Evolutionary conservation across 768 basidiomycete genomes (phyloP).

Genomic region (Naganishia randhawae): DNA sequence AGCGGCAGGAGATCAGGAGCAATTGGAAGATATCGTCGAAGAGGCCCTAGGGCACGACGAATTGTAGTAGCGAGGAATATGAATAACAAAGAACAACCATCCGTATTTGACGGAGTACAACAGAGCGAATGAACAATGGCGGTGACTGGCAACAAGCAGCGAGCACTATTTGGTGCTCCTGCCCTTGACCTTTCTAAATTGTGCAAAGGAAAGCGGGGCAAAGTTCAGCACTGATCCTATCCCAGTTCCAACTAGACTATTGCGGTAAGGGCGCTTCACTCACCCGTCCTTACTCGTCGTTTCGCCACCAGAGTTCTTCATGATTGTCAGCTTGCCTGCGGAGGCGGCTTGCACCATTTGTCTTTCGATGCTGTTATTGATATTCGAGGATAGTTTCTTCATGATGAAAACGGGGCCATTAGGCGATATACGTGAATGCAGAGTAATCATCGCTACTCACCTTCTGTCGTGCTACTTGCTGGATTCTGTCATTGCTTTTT

Average conservation of each 20-base stretch:
- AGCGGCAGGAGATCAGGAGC: slow-evolving; percentile 18
- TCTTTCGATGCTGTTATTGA: slow-evolving; percentile 83
- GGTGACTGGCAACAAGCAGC: background rate
- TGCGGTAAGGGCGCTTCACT: background rate
- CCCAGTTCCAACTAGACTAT: background rate
- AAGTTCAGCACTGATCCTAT: background rate
- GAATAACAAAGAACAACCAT: slow-evolving; percentile 7
- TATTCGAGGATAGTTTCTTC: slow-evolving; percentile 83
- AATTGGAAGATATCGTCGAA: slow-evolving; percentile 14
- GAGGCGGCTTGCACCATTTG: slow-evolving; percentile 89
- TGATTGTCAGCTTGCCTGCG: slow-evolving; percentile 82
- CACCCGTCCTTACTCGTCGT: slow-evolving; percentile 7
- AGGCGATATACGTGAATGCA: background rate
- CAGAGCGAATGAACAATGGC: background rate
- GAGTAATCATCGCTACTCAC: background rate
- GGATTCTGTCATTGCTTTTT: slow-evolving; percentile 16
- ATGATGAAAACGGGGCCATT: background rate
- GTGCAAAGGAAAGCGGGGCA: background rate
- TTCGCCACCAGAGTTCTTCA: slow-evolving; percentile 52
- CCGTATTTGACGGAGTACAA: slow-evolving; percentile 18
- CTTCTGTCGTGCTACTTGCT: slow-evolving; percentile 22
- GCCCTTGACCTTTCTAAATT: slow-evolving; percentile 26
- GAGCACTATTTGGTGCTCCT: slow-evolving; percentile 4
- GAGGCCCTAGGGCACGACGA: slow-evolving; percentile 12
- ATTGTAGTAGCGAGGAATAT: background rate